Conservation (phyloP, 2,329 filamentous ascomycete genomes). For the Arthroderma sp. region DNA sequence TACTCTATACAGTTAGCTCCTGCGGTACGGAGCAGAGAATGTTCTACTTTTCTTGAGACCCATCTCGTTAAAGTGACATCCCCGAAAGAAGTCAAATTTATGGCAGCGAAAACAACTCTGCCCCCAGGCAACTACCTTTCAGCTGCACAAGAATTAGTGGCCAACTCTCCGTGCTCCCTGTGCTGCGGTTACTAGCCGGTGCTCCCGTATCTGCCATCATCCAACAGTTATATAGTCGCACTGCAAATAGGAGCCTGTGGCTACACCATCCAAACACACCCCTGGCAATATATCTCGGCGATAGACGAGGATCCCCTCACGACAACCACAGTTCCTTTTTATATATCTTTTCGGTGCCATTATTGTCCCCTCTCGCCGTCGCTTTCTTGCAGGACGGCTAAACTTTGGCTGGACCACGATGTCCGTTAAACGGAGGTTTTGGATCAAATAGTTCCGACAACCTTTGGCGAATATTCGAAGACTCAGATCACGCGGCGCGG, state of each 20-base stretch:
- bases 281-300: background rate
- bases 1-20: too few species aligned
- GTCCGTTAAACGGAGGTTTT: background rate
- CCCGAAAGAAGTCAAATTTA: too few species aligned
- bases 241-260: background rate
- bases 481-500: background rate
- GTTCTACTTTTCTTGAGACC: too few species aligned
- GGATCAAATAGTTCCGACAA: slow-evolving; percentile 1
- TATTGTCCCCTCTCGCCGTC: background rate
- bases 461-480: background rate
- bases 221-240: background rate
- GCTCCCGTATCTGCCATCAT: background rate
- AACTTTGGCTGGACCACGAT: background rate
- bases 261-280: background rate
- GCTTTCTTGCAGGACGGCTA: background rate
- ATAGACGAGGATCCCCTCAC: background rate
- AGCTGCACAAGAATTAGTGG: too few species aligned
- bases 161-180: too few species aligned
- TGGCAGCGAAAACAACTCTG: too few species aligned
- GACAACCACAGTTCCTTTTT: background rate
- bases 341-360: background rate
- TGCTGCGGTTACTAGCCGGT: background rate
- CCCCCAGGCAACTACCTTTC: too few species aligned
- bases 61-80: too few species aligned
- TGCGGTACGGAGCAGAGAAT: too few species aligned